Conservation (phyloP, 345 rosid genomes). For the Fremontodendron californicum region DNA sequence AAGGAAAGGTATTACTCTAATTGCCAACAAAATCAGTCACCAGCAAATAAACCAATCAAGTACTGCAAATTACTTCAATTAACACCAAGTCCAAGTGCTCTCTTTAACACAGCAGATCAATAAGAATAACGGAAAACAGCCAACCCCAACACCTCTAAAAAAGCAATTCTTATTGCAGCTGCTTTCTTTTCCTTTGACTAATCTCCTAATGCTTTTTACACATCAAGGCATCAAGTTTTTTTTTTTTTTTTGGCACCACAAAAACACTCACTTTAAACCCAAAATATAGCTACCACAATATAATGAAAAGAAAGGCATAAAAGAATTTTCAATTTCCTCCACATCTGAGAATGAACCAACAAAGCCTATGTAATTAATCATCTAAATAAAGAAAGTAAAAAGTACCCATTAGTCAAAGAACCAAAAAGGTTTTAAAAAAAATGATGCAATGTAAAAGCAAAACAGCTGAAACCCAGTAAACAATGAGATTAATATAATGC, state of each 20-base stretch:
- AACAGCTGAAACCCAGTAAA: not conserved
- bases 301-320: not conserved
- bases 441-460: not conserved
- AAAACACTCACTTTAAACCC: not conserved
- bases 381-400: not conserved
- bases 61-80: not conserved
- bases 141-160: not conserved
- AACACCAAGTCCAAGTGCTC: not conserved
- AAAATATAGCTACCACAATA: not conserved
- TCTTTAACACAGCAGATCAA: not conserved
- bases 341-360: not conserved
- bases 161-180: not conserved
- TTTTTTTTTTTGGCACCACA: not conserved
- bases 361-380: not conserved
- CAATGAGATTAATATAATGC: not conserved
- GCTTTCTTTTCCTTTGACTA: not conserved
- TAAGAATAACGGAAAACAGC: not conserved
- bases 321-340: not conserved
- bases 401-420: not conserved
- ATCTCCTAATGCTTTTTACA: not conserved
- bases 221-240: not conserved
- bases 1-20: not conserved
- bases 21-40: not conserved
- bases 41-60: not conserved
- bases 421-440: no score